Evolutionary conservation across 371 early-diverging fungal genomes (phyloP).

Genomic region (Mortierella sp.): DNA sequence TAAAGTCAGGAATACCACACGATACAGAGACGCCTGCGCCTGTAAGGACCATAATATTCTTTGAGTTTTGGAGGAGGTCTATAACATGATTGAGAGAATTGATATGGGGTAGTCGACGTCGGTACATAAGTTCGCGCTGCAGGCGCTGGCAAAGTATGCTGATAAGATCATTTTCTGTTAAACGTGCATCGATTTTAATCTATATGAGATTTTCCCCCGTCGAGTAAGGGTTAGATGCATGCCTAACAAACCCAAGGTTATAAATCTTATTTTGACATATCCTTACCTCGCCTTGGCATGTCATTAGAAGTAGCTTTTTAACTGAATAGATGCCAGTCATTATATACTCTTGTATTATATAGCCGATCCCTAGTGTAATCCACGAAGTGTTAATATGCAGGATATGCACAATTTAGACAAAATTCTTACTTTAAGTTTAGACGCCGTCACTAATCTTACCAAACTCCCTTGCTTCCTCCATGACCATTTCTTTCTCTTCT

Average conservation of each 20-base stretch:
- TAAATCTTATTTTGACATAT: background rate
- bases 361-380: constrained; percentile 14
- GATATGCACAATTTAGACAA: background rate
- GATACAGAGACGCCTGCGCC: constrained; percentile 96
- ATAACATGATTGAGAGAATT: constrained; percentile 84
- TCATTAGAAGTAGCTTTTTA: constrained; percentile 45
- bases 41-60: constrained; percentile 91
- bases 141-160: constrained; percentile 66
- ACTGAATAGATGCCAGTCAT: constrained; percentile 9
- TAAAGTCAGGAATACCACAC: constrained; percentile 98
- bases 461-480: constrained; percentile 35
- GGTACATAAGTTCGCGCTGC: constrained; percentile 66
- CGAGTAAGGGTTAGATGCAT: background rate
- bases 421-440: background rate
- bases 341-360: constrained; percentile 36
- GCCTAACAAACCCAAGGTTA: background rate
- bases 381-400: background rate
- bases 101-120: constrained; percentile 67
- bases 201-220: background rate
- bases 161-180: constrained; percentile 60
- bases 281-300: constrained; percentile 7
- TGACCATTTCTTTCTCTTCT: constrained; percentile 14
- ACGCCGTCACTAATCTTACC: constrained; percentile 9
- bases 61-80: constrained; percentile 69
- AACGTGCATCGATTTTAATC: constrained; percentile 7